These are phyloP conservation scores for Alternaria triticimaculans DNA, from an alignment of 2,329 filamentous ascomycete genomes.

Conservation along the genomic window DNA sequence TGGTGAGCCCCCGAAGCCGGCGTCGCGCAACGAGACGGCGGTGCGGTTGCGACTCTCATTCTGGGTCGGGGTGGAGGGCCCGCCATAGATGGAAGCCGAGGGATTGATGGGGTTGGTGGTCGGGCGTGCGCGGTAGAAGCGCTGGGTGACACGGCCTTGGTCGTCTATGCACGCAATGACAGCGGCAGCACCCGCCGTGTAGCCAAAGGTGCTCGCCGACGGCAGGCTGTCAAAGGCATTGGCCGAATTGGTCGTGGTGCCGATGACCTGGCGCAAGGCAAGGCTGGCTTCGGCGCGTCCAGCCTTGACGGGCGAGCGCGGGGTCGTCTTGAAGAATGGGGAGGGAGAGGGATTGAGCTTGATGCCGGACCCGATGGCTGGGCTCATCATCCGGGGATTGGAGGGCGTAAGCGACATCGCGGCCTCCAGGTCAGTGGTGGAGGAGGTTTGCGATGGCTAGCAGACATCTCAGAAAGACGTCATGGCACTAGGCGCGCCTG, in stretches of 20 bases:
- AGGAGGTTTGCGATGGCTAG: conserved; percentile 28
- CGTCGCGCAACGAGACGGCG: conserved; percentile 61
- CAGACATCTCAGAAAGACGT: conserved; percentile 38
- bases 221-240: conserved; percentile 85
- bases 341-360: conserved; percentile 71
- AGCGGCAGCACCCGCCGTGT: conserved; percentile 92
- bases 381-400: conserved; percentile 52
- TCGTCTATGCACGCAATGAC: conserved; percentile 83
- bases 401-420: conserved; percentile 50
- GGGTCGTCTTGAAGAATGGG: conserved; percentile 65
- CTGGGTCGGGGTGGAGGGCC: conserved; percentile 62
- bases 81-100: conserved; percentile 59
- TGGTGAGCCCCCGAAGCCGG: conserved; percentile 50
- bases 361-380: conserved; percentile 46
- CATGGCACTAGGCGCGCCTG: conserved; percentile 32
- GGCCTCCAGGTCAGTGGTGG: conserved; percentile 36
- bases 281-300: conserved; percentile 60
- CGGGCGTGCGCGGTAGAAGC: conserved; percentile 89
- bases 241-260: conserved; percentile 83
- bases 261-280: conserved; percentile 82
- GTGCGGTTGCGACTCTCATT: conserved; percentile 64
- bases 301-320: conserved; percentile 67
- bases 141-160: conserved; percentile 70
- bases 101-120: conserved; percentile 70
- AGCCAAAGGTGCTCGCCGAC: conserved; percentile 75